A percentile compares a stretch with the other conserved stretches of the same genome.
phyloP scores from a whole-genome alignment of 2,329 filamentous ascomycete species.

The Thielaviopsis euricoi region DNA sequence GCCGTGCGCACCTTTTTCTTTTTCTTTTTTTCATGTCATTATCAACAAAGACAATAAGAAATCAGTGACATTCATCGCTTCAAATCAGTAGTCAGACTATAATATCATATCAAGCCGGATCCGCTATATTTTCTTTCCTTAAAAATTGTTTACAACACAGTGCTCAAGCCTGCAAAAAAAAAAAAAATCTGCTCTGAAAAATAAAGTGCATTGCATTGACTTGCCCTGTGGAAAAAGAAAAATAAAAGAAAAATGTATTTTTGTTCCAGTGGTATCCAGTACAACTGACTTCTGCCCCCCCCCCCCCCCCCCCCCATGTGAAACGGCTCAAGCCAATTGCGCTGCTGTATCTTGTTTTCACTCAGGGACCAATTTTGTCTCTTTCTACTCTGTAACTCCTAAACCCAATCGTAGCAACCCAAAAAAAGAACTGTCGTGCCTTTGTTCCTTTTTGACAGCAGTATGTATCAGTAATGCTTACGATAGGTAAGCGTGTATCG shows the following conservation, averaged over 20 bases:
- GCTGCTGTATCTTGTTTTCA: not conserved
- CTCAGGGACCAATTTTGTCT: not conserved
- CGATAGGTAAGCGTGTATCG: not conserved
- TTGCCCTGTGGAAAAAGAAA: not conserved
- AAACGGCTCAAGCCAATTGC: not conserved
- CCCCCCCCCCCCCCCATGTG: not conserved
- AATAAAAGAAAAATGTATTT: no score
- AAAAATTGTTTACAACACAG: no score
- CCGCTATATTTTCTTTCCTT: no score
- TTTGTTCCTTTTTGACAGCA: not conserved
- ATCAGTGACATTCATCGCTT: not conserved
- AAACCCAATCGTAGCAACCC: not conserved
- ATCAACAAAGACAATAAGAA: not conserved
- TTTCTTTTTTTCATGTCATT: not conserved
- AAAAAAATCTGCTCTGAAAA: no score
- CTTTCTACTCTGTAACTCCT: not conserved
- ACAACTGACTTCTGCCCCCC: no score
- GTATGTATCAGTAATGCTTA: not conserved
- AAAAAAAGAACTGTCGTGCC: not conserved
- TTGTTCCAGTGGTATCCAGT: not conserved
- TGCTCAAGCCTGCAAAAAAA: no score
- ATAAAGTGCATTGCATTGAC: not conserved
- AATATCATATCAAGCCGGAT: no score
- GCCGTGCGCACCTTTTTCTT: not conserved
- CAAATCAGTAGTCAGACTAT: no score